Evolutionary conservation across 1,284 basidiomycete species (phyloP).

Genomic region (Apiotrichum sp.): DNA sequence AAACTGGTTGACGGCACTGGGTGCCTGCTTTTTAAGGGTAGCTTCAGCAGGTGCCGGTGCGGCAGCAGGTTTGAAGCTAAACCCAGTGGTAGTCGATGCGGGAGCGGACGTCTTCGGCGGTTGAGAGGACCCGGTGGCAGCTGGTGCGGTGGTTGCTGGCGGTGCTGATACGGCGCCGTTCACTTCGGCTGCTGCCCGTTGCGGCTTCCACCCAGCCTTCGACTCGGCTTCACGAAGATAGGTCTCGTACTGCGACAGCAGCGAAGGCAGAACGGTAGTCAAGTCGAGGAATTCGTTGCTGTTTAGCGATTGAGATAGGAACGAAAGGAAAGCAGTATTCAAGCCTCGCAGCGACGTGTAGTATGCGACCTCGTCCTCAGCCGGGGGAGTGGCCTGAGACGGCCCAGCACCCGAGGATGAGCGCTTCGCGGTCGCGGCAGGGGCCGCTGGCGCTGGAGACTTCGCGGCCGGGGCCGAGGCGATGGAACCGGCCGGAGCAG

Average conservation of each 20-base stretch:
- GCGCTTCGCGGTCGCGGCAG: slow-evolving; percentile 10
- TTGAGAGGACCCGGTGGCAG: slow-evolving; percentile 48
- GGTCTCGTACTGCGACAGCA: slow-evolving; percentile 62
- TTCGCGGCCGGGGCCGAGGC: neutral
- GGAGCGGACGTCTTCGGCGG: slow-evolving; percentile 11
- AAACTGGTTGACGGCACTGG: slow-evolving; percentile 29
- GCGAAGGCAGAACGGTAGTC: slow-evolving; percentile 37
- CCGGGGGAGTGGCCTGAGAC: slow-evolving; percentile 22
- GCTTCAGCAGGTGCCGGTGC: slow-evolving; percentile 5
- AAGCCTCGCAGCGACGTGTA: slow-evolving; percentile 71
- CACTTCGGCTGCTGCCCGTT: neutral
- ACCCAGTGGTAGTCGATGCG: neutral
- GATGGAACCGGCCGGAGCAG: slow-evolving; percentile 8
- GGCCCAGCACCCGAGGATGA: slow-evolving; percentile 27
- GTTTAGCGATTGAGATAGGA: slow-evolving; percentile 59
- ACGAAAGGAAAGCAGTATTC: slow-evolving; percentile 64
- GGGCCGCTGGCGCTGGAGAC: slow-evolving; percentile 10
- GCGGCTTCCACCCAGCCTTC: slow-evolving; percentile 38
- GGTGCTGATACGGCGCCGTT: neutral
- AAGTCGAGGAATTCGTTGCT: slow-evolving; percentile 72
- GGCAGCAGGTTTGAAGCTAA: slow-evolving; percentile 2
- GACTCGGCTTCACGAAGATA: slow-evolving; percentile 57
- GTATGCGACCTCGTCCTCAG: slow-evolving; percentile 53
- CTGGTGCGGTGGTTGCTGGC: slow-evolving; percentile 5
- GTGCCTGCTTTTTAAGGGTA: slow-evolving; percentile 22